These are phyloP conservation scores for Colletotrichum falcatum DNA, from an alignment of 2,329 filamentous ascomycete species.

Conservation along the genomic window DNA sequence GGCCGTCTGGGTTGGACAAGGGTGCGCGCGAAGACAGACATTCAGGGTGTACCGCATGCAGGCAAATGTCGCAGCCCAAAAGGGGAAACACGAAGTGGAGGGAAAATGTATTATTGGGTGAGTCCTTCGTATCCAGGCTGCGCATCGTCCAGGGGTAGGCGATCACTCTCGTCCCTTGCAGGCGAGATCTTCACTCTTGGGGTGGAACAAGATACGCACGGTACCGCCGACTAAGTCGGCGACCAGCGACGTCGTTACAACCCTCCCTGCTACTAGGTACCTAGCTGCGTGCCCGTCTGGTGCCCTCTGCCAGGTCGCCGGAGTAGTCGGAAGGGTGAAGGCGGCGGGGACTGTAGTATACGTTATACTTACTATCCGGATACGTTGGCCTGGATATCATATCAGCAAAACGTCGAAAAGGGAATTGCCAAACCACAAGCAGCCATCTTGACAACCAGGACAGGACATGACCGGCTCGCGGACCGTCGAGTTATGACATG, in stretches of 20 bases:
- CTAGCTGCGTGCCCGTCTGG: not conserved
- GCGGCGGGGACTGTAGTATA: too few species aligned
- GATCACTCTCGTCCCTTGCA: constrained; percentile 2
- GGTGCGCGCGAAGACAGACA: not conserved
- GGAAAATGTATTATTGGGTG: not conserved
- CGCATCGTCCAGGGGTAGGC: not conserved
- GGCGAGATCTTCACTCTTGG: constrained; percentile 1
- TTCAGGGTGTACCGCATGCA: not conserved
- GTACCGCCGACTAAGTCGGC: not conserved
- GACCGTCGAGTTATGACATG: not conserved
- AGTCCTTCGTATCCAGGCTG: not conserved
- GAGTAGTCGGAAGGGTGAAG: too few species aligned
- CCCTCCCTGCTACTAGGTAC: too few species aligned
- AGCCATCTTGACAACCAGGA: not conserved
- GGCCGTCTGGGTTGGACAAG: constrained; percentile 3
- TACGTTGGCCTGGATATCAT: not conserved
- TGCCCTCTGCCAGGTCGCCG: too few species aligned
- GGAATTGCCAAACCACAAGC: not conserved
- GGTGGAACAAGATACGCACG: not conserved
- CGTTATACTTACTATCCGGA: too few species aligned
- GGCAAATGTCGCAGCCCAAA: too few species aligned
- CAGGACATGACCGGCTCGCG: not conserved
- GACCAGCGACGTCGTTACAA: not conserved
- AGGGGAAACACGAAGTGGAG: not conserved
- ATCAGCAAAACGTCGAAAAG: not conserved